These are phyloP conservation scores for carrot (Daucus carota) DNA, from an alignment of 129 eudicot genomes.

Conservation along the genomic window DH1_v3.0 NC_030383.2:55127001-55127500, in stretches of 20 bases:
- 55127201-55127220: constrained; percentile 10
- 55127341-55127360: constrained; percentile 45
- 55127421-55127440: constrained; percentile 21
- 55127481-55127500: constrained; percentile 52
- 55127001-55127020: not conserved
- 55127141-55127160: no score
- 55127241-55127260: constrained; percentile 78
- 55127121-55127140: no score
- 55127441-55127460: constrained; percentile 76
- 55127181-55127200: not conserved
- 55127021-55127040: not conserved
- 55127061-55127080: not conserved
- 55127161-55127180: not conserved
- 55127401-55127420: not conserved
- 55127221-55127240: constrained; percentile 90
- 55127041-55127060: no score
- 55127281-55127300: not conserved
- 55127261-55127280: constrained; percentile 26
- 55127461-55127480: constrained; percentile 85
- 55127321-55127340: constrained; percentile 67
- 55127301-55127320: constrained; percentile 52
- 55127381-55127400: not conserved
- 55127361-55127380: constrained; percentile 5
- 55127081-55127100: not conserved
- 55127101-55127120: not conserved